Evolutionary conservation across 768 basidiomycete genomes (phyloP), one percentile per base, ranked within the genome.

Genomic region (Royoungia palumana): DNA sequence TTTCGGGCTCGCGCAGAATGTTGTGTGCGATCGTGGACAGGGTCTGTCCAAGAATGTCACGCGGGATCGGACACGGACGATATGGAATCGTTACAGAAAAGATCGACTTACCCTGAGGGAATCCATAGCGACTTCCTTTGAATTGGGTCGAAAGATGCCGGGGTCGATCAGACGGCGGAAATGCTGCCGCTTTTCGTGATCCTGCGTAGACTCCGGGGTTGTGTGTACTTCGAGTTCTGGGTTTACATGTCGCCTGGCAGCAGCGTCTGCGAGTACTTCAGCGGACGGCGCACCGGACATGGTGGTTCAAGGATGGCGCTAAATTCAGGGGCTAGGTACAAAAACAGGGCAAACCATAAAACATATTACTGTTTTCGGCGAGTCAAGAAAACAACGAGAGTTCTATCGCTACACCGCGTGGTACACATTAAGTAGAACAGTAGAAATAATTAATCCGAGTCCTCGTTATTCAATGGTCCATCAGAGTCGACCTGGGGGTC

Each of bases 121-220:
- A 49, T 76, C 74, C 54, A 78, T 62, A 2, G 84, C 82, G 45
- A 78, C 72, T 42, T 77, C 77, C 53, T 77, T 78, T 12, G 83
- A 65, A 62, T 90, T 90, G 6, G 80, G 85, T 3, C 89, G 78
- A 43, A 78, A 59, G 57, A 92, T 90, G 13, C 87, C 88, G 38
- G 87, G 87, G 57, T 91, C 86, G 50, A 91, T 76, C 50, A 91
- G 71, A 34, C 89, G 75, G 37, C 89, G 77, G 64, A 91, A 90
- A 47, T 72, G 72, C 61, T 85, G 87, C 35, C 84, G 80, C 46
- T 75, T 78, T 45, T 85, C 85, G 55, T 85, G 80, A 52, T 89
- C 79, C 52, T 73, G 71, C 28, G 49, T 49, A 32, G 56, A 55
- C 37, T 57, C 60, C 13, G 54, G 22, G 21, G 37, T 37, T 2